Evolutionary conservation across 805 yeast species (phyloP), one percentile per base, ranked within the genome.

Genomic region (Metschnikowia vanudenii): DNA sequence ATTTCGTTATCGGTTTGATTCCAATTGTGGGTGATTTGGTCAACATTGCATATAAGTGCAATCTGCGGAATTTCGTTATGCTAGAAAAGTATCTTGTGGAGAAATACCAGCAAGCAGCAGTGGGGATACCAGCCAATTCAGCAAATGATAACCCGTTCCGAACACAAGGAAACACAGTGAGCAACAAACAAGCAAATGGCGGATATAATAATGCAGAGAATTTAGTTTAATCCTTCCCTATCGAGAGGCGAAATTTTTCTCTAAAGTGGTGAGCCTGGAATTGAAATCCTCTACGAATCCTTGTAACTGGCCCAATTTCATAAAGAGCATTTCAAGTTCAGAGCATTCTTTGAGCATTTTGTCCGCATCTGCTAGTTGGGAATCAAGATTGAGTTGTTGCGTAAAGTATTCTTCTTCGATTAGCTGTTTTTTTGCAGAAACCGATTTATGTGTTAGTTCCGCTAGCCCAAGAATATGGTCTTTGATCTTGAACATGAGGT

Each of bases 401-500:
- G 19, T 51, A 35, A 42, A 43, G 44, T 49, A 63, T 47, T 57
- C 62, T 13, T 53, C 34, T 31, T 55, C 63, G 5, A 57, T 60
- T 5, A 50, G 56, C 54, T 30, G 49, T 45, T 56, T 78, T 65
- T 65, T 75, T 56, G 49, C 42, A 5, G 34, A 30, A 4, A 71
- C 65, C 4, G 74, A 56, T 31, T 48, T 53, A 46, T 58, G 61
- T 2, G 76, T 68, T n/a, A 43, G 45, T 13, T 76, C 74, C 7
- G 80, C 71, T 19, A 82, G 61, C 2, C 69, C 64, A 18, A 73
- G 64, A 6, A 85, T 73, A 43, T 75, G 73, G 50, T 81, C 86
- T 38, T 75, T 74, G 41, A 86, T 82, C 58, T 79, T 80, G 65
- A 70, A 82, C 59, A 85, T 60, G 33, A 86, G 62, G 54, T 84